Percentiles rank a stretch among this genome's conserved stretches.
Evolutionary conservation across 1,284 basidiomycete species (phyloP).

Genomic region (Jaminaea rosea): DNA sequence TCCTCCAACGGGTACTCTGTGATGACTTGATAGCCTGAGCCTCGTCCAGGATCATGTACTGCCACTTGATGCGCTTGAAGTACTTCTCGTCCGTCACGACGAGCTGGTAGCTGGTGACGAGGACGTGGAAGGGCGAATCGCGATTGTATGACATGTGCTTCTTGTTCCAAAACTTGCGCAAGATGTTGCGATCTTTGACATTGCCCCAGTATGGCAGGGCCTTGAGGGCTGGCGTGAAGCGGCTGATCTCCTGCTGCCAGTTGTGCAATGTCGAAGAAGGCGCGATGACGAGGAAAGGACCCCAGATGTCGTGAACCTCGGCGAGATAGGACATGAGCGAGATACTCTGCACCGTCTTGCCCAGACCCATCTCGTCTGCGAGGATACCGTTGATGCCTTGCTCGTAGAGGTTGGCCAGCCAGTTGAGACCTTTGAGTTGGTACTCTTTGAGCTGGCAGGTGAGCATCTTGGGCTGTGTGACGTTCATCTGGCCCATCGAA

Average conservation of each 20-base stretch:
- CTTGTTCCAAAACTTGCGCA: conserved; percentile 97
- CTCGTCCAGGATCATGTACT: conserved; percentile 99
- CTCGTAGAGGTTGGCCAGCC: conserved; percentile 95
- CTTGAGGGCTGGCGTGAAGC: conserved; percentile 88
- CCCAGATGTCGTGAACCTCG: conserved; percentile 97
- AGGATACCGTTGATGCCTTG: conserved; percentile 66
- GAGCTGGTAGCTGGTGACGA: conserved; percentile 95
- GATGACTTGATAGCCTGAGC: conserved; percentile 99
- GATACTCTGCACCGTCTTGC: conserved; percentile 94
- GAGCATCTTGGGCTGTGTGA: conserved; percentile 89
- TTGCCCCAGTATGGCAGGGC: conserved; percentile 97
- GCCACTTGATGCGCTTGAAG: conserved; percentile 96
- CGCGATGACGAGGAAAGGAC: conserved; percentile 97
- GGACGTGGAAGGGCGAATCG: conserved; percentile 90
- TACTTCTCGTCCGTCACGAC: conserved; percentile 97
- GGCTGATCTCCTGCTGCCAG: conserved; percentile 96
- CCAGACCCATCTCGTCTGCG: conserved; percentile 71
- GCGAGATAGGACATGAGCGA: conserved; percentile 92
- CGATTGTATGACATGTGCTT: conserved; percentile 93
- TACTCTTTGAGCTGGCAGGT: conserved; percentile 97
- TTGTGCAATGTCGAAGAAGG: conserved; percentile 97
- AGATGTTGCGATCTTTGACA: conserved; percentile 85
- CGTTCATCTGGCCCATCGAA: conserved; percentile 67
- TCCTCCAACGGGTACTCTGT: conserved; percentile 95
- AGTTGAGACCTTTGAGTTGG: conserved; percentile 94